Conservation (phyloP, 768 basidiomycete species). For the Kondoa malvinella region DNA sequence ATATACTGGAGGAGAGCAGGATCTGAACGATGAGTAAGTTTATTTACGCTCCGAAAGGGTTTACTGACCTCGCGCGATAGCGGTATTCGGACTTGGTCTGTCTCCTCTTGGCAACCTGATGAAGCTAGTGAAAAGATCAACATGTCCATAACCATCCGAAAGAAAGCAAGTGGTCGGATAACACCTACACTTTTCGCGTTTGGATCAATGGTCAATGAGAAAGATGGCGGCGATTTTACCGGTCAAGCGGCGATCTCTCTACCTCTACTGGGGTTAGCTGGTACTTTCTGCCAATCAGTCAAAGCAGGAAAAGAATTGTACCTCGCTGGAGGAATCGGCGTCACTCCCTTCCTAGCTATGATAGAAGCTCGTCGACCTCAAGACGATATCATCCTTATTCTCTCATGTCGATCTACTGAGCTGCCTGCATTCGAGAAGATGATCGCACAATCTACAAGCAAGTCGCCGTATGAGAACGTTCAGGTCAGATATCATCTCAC, state of each 20-base stretch:
- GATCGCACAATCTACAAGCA: background rate
- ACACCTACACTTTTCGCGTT: constrained; percentile 44
- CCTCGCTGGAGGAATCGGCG: constrained; percentile 50
- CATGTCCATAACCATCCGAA: constrained; percentile 42
- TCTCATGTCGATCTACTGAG: background rate
- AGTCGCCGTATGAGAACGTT: background rate
- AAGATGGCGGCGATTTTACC: constrained; percentile 35
- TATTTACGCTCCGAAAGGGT: constrained; percentile 43
- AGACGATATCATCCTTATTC: background rate
- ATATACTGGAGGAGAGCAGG: constrained; percentile 34
- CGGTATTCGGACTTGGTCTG: constrained; percentile 5
- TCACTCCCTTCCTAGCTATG: constrained; percentile 42
- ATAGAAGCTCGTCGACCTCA: background rate
- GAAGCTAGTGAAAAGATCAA: constrained; percentile 18
- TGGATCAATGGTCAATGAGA: constrained; percentile 35
- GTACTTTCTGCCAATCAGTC: constrained; percentile 38
- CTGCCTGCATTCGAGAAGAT: background rate
- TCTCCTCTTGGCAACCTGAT: constrained; percentile 19
- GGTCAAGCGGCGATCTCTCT: constrained; percentile 36
- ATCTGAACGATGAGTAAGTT: constrained; percentile 49
- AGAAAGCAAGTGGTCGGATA: constrained; percentile 42
- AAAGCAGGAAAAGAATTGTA: constrained; percentile 35
- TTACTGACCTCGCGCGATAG: background rate
- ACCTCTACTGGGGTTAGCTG: constrained; percentile 41
- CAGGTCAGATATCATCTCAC: background rate